Evolutionary conservation across 176 grass and related monocot genomes (phyloP).

Genomic region (Thalia dealbata): DNA sequence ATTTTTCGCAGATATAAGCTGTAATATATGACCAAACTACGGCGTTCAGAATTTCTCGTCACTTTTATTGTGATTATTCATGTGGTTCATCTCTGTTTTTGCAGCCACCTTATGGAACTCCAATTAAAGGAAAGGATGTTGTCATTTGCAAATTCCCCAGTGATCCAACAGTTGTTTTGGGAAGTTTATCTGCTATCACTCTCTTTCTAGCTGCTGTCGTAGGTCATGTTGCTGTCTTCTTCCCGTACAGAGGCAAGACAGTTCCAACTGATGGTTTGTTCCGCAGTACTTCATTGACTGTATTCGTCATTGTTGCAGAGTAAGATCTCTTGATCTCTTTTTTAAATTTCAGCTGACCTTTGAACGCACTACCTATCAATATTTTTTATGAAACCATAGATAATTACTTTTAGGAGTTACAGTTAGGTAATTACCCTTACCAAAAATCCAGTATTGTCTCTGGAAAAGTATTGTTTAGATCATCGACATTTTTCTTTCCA

Average conservation of each 20-base stretch:
- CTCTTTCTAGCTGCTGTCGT: conserved; percentile 33
- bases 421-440: background rate
- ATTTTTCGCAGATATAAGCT: no score
- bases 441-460: no score
- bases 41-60: conserved; percentile 3
- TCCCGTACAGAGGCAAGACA: conserved; percentile 48
- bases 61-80: background rate
- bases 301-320: conserved; percentile 63
- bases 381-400: background rate
- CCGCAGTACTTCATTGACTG: conserved; percentile 44
- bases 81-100: background rate
- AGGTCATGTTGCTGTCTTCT: conserved; percentile 48
- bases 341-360: background rate
- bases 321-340: conserved; percentile 32
- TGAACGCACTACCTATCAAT: no score
- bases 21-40: no score
- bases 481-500: no score
- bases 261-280: conserved; percentile 44
- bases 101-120: conserved; percentile 60
- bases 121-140: conserved; percentile 38
- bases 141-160: conserved; percentile 64
- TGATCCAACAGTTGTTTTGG: conserved; percentile 57
- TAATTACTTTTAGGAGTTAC: no score
- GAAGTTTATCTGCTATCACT: conserved; percentile 36
- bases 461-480: no score